Evolutionary conservation across 2,329 filamentous ascomycete genomes (phyloP).

Genomic region (Didymella pomorum): DNA sequence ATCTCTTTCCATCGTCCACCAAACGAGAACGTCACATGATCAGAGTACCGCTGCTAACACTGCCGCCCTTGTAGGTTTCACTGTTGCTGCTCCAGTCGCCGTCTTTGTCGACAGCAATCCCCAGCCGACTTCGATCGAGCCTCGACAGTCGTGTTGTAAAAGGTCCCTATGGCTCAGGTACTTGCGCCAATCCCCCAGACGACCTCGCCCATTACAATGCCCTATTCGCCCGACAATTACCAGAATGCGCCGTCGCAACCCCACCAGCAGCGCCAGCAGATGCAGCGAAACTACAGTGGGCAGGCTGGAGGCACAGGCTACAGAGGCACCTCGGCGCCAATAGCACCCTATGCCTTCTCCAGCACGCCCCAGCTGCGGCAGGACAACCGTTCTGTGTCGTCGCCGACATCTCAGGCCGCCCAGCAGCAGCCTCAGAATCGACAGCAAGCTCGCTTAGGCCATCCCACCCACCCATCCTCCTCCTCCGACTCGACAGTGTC

Average conservation of each 20-base stretch:
- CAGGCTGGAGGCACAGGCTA: constrained; percentile 52
- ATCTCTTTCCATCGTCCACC: constrained; percentile 17
- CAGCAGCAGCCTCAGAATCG: constrained; percentile 41
- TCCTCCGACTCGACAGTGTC: constrained; percentile 55
- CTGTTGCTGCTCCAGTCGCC: constrained; percentile 27
- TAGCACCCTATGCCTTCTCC: constrained; percentile 61
- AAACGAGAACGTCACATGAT: background rate
- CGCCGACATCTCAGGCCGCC: constrained; percentile 56
- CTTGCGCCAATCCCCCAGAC: constrained; percentile 58
- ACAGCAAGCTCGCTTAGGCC: constrained; percentile 42
- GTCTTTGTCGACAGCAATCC: constrained; percentile 26
- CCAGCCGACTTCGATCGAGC: constrained; percentile 31
- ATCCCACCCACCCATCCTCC: constrained; percentile 52
- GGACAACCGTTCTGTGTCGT: constrained; percentile 64
- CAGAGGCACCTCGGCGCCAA: constrained; percentile 55
- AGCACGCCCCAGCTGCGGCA: constrained; percentile 63
- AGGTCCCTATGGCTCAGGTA: constrained; percentile 54
- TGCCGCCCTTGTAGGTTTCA: constrained; percentile 25
- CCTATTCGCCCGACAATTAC: constrained; percentile 60
- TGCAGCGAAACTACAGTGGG: constrained; percentile 54
- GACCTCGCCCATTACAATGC: constrained; percentile 59
- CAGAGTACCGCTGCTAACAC: constrained; percentile 30
- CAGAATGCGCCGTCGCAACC: constrained; percentile 49
- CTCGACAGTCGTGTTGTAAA: constrained; percentile 29
- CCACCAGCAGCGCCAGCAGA: constrained; percentile 42